Conservation (phyloP, 331 rosid species). For the Phaseolus coccineus region DNA sequence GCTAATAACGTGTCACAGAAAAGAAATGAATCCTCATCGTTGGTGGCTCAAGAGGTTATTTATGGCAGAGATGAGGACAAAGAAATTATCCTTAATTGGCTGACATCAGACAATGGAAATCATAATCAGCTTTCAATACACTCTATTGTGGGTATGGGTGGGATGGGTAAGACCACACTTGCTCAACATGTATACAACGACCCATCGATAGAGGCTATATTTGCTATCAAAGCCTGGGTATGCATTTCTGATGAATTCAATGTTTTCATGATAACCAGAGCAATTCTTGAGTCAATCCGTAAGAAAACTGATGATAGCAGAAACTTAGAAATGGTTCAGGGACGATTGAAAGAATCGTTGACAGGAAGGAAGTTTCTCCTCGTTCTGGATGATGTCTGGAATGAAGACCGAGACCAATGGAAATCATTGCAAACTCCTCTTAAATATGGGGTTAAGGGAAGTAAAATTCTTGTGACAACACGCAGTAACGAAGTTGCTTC, state of each 20-base stretch:
- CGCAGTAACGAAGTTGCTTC: not conserved
- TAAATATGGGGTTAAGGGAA: not conserved
- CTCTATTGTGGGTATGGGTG: not conserved
- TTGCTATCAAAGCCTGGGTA: slow-evolving; percentile 29
- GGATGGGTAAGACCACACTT: too few species aligned
- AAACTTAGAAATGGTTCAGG: not conserved
- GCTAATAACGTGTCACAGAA: not conserved
- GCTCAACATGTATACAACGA: too few species aligned
- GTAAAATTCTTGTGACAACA: slow-evolving; percentile 28
- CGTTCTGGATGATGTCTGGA: not conserved
- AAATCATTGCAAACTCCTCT: too few species aligned
- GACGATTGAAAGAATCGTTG: not conserved
- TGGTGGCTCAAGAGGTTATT: not conserved
- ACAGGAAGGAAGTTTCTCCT: not conserved
- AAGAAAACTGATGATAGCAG: not conserved
- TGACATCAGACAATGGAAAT: not conserved
- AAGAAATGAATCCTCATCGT: not conserved
- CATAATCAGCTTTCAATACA: not conserved
- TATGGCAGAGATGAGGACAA: slow-evolving; percentile 42
- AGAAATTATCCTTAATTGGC: not conserved
- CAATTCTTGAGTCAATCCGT: not conserved
- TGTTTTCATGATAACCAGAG: not conserved
- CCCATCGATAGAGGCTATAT: not conserved
- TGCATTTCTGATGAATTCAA: slow-evolving; percentile 7
- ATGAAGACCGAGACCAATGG: too few species aligned